These are phyloP conservation scores for Coleophoma crateriformis DNA, from an alignment of 2,329 filamentous ascomycete species.

Conservation along the genomic window DNA sequence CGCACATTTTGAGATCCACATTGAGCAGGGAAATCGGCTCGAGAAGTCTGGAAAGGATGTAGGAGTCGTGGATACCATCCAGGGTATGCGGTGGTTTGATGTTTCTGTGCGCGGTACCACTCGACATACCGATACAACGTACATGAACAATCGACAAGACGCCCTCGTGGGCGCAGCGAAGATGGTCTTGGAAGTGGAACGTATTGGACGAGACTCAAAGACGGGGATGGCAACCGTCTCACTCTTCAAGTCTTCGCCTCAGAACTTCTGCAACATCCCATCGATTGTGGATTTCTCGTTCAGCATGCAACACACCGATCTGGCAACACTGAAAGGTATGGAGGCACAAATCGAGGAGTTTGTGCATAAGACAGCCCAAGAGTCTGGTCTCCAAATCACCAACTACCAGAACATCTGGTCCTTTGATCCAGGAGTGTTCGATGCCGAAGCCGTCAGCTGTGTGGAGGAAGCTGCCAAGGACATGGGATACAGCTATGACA, in stretches of 20 bases:
- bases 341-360: constrained; percentile 48
- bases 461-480: constrained; percentile 52
- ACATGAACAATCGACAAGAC: constrained; percentile 56
- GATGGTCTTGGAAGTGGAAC: constrained; percentile 59
- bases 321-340: constrained; percentile 47
- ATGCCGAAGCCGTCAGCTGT: constrained; percentile 39
- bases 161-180: constrained; percentile 58
- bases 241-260: constrained; percentile 57
- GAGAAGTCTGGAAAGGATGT: constrained; percentile 57
- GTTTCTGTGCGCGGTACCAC: constrained; percentile 46
- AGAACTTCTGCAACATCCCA: constrained; percentile 66
- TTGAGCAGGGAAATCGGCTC: constrained; percentile 71
- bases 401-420: constrained; percentile 42
- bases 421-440: constrained; percentile 31
- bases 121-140: constrained; percentile 8
- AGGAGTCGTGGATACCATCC: constrained; percentile 64
- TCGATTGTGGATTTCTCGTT: constrained; percentile 59
- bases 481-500: constrained; percentile 4
- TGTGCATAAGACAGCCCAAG: constrained; percentile 51
- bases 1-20: constrained; percentile 76
- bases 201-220: constrained; percentile 48
- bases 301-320: constrained; percentile 54
- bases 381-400: constrained; percentile 48
- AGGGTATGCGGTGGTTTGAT: constrained; percentile 70
- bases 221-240: constrained; percentile 60